Evolutionary conservation across 2,329 filamentous ascomycete genomes (phyloP).

Genomic region (Paramyrothecium sp.): DNA sequence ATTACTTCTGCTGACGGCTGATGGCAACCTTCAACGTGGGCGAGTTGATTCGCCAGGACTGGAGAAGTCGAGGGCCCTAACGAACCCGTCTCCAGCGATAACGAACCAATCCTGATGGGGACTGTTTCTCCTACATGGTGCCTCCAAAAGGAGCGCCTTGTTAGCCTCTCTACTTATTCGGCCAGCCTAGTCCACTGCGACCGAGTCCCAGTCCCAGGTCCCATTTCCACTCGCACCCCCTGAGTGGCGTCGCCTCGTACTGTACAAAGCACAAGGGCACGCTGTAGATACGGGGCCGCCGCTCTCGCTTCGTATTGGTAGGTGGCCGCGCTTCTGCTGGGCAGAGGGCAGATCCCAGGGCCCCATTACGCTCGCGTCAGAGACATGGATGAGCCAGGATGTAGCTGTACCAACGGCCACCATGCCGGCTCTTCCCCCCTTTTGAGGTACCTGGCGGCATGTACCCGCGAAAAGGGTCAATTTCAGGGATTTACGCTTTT

Average conservation of each 20-base stretch:
- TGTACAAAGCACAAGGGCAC: neutral
- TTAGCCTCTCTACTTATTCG: too few species aligned
- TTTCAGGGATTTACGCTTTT: conserved; percentile 1
- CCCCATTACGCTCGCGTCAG: neutral
- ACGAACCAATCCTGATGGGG: neutral
- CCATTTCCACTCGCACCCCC: neutral
- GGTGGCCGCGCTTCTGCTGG: neutral
- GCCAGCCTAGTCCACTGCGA: too few species aligned
- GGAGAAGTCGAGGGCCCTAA: neutral
- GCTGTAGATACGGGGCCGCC: neutral
- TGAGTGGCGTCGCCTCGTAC: neutral
- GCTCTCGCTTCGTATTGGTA: neutral
- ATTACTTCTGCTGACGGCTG: neutral
- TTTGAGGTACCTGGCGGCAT: neutral
- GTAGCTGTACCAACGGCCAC: neutral
- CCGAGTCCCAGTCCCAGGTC: too few species aligned
- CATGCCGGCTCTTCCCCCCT: neutral
- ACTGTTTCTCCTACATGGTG: neutral
- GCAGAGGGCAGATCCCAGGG: neutral
- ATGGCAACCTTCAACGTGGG: conserved; percentile 28
- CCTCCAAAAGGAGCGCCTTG: too few species aligned
- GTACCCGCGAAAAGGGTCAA: neutral
- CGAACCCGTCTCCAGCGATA: conserved; percentile 5
- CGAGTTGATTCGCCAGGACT: conserved; percentile 28
- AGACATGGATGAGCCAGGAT: neutral